Base-by-base conservation (phyloP, 2,329 filamentous ascomycete genomes). In the Juglanconis sp. region DNA sequence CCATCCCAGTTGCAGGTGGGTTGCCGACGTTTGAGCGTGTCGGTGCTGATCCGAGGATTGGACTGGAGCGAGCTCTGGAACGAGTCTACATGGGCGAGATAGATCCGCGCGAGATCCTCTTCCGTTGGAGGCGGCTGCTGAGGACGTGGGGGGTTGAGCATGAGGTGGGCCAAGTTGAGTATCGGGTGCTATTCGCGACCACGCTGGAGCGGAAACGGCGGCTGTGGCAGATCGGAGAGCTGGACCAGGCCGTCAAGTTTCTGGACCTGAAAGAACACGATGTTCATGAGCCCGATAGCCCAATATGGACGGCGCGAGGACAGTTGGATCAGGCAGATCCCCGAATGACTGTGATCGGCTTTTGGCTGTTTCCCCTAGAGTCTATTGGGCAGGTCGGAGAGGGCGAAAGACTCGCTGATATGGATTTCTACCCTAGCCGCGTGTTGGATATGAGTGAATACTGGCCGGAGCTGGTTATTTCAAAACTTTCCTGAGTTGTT, bases 331-430 rank as follows among this genome's bases (percentile, higher is more conserved):
- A 51, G 36, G 13, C 5, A 5, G 3, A 4, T 13, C 3, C 5
- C 32, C 11, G 2, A 11, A 17, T 44, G 32, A 24, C 38, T 15
- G 30, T 35, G 13, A 35, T 46, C 36, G 61, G 61, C 24, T 54
- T 57, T 8, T 63, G 61, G 61, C 52, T 60, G 11, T 61, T 63
- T 11, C 61, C 61, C 2, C 24, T 52, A 1, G 53, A 63, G 8
- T 53, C 57, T 2, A 24, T 55, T 6, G 58, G 61, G 3, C 10
- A 48, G 4, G 8, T 63, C 11, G 54, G 57, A 2, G 57, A 63
- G 34, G 58, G 51, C 3, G 31, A 51, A 24, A 31, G 24, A 6
- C 34, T 63, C 10, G 9, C 40, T 3, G 54, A 60, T 5, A 44
- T 60, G 54, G 50, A 54, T 6, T 55, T 53, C 4, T 13, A 13